Evolutionary conservation across 2,329 filamentous ascomycete genomes (phyloP).

Genomic region (Nemania bipapillata): DNA sequence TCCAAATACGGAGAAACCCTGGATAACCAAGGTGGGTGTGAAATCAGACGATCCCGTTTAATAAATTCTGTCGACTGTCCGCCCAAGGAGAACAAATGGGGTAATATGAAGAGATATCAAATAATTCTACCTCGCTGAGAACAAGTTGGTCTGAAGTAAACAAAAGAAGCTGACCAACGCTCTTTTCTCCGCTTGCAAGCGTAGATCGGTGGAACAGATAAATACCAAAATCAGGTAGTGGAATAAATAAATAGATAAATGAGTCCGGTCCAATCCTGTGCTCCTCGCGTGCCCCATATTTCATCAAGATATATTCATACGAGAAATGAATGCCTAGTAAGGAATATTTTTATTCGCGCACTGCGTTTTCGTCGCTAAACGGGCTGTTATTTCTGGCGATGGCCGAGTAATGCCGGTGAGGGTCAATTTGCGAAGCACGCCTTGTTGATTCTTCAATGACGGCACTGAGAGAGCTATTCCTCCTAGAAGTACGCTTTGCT

Average conservation of each 20-base stretch:
- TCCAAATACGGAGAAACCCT: conserved; percentile 8
- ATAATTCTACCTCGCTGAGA: conserved; percentile 32
- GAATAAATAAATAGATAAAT: conserved; percentile 6
- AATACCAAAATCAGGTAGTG: conserved; percentile 25
- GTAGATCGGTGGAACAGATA: conserved; percentile 25
- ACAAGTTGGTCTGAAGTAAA: conserved; percentile 25
- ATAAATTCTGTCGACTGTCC: conserved; percentile 6
- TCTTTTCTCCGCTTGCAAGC: conserved; percentile 8
- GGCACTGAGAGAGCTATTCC: conserved; percentile 62
- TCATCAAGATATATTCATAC: conserved; percentile 40
- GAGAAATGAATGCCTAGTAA: conserved; percentile 18
- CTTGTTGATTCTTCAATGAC: conserved; percentile 66
- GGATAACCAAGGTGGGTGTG: not conserved
- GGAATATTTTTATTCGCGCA: conserved; percentile 44
- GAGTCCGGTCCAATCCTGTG: conserved; percentile 32
- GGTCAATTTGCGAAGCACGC: conserved; percentile 52
- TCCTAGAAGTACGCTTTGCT: conserved; percentile 50
- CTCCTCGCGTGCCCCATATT: conserved; percentile 39
- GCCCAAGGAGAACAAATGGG: conserved; percentile 21
- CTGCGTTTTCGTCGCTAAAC: conserved; percentile 51
- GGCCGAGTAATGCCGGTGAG: conserved; percentile 49
- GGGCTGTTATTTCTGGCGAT: conserved; percentile 45
- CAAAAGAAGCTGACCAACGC: conserved; percentile 16
- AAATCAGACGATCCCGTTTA: conserved; percentile 3
- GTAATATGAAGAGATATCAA: conserved; percentile 26